Conservation (phyloP, 1,139 yeast genomes). For the Diutina sp. region DNA sequence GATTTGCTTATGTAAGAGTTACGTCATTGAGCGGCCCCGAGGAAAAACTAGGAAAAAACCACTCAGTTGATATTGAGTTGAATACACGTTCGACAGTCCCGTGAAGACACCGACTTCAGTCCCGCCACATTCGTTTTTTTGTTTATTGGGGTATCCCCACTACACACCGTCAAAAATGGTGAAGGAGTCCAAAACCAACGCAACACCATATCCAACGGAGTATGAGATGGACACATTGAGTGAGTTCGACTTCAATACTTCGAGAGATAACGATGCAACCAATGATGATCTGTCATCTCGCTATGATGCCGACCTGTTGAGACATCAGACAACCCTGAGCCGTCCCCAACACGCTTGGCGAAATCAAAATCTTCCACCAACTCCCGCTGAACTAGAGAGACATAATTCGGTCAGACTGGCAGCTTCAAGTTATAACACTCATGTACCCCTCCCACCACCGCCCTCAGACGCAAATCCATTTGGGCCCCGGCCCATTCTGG, state of each 20-base stretch:
- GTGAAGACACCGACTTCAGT: background rate
- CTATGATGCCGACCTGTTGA: background rate
- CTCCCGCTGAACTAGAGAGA: background rate
- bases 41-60: background rate
- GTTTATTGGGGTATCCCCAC: background rate
- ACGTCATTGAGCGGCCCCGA: background rate
- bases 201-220: background rate
- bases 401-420: background rate
- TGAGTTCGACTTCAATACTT: background rate
- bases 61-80: background rate
- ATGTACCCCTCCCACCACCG: conserved; percentile 1
- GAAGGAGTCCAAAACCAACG: background rate
- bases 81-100: background rate
- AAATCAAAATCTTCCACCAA: background rate
- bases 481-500: background rate
- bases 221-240: conserved; percentile 1
- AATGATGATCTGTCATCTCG: background rate
- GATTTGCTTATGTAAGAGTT: background rate
- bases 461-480: background rate
- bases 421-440: background rate
- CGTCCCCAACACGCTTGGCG: background rate
- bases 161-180: background rate
- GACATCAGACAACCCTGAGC: background rate
- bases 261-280: background rate
- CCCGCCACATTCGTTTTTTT: background rate